Conservation (phyloP, 441 rosid genomes). For the Euphorbia neoarborescens region DNA sequence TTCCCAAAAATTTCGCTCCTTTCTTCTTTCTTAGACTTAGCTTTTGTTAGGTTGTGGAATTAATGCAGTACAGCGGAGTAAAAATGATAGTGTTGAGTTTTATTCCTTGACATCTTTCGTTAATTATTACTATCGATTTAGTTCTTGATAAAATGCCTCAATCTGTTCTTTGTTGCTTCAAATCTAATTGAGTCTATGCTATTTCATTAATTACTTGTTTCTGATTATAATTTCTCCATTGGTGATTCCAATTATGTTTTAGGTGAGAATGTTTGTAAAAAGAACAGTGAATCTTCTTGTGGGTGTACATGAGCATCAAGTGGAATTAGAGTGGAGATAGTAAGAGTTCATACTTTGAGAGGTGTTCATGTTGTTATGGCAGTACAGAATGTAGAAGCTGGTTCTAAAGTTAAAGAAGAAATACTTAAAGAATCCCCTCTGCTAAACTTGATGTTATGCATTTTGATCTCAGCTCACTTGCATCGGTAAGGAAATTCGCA, state of each 20-base stretch:
- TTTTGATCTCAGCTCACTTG: slow-evolving; percentile 37
- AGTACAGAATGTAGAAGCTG: slow-evolving; percentile 36
- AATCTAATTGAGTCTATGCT: not conserved
- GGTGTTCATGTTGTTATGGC: slow-evolving; percentile 39
- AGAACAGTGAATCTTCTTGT: not conserved
- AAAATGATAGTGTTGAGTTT: not conserved
- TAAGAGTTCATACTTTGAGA: slow-evolving; percentile 37
- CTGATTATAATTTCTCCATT: not conserved
- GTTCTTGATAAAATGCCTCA: not conserved
- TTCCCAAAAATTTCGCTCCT: not conserved
- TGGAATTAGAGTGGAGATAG: slow-evolving; percentile 37
- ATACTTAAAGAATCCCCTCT: slow-evolving; percentile 30
- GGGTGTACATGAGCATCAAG: slow-evolving; percentile 33
- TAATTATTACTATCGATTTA: not conserved
- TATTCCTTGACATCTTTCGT: not conserved
- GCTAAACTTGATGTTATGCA: slow-evolving; percentile 36
- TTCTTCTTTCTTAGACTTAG: not conserved
- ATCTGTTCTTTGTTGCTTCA: not conserved
- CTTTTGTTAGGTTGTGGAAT: not conserved
- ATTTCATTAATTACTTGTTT: not conserved
- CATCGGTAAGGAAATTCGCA: slow-evolving; percentile 32
- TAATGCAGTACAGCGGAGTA: not conserved
- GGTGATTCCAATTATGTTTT: not conserved
- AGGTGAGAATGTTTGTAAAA: too few relatives aligned
- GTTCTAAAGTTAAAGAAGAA: slow-evolving; percentile 27